Conservation (phyloP, 345 rosid genomes). For the Streptanthus diversifolius region DNA sequence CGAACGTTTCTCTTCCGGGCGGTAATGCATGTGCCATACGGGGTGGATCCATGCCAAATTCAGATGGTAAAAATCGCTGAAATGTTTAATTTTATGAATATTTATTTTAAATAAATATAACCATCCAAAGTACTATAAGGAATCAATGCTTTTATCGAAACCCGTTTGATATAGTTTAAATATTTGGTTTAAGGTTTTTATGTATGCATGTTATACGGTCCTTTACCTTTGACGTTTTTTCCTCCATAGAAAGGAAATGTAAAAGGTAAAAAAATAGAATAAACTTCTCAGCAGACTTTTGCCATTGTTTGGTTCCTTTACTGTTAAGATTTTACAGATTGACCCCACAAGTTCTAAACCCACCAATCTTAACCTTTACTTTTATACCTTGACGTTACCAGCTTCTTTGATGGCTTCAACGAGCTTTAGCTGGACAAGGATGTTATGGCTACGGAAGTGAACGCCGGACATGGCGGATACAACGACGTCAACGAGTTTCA, state of each 20-base stretch:
- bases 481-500: constrained; percentile 69
- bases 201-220: background rate
- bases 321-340: background rate
- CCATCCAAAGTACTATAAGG: background rate
- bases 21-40: constrained; percentile 68
- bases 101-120: background rate
- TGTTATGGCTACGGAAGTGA: constrained; percentile 69
- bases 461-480: constrained; percentile 80
- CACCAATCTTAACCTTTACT: background rate
- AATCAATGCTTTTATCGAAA: no score
- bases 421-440: constrained; percentile 76
- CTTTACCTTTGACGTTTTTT: background rate
- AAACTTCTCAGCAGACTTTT: background rate
- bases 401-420: constrained; percentile 85
- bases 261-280: background rate
- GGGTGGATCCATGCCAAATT: constrained; percentile 85
- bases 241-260: background rate
- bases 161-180: background rate
- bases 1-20: constrained; percentile 77
- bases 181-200: background rate
- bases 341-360: background rate
- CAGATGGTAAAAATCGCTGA: constrained; percentile 83
- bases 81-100: background rate
- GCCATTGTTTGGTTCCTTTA: background rate
- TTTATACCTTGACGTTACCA: constrained; percentile 65